Conservation (phyloP, 2,329 filamentous ascomycete genomes). For the Decorospora gaudefroyi region DNA sequence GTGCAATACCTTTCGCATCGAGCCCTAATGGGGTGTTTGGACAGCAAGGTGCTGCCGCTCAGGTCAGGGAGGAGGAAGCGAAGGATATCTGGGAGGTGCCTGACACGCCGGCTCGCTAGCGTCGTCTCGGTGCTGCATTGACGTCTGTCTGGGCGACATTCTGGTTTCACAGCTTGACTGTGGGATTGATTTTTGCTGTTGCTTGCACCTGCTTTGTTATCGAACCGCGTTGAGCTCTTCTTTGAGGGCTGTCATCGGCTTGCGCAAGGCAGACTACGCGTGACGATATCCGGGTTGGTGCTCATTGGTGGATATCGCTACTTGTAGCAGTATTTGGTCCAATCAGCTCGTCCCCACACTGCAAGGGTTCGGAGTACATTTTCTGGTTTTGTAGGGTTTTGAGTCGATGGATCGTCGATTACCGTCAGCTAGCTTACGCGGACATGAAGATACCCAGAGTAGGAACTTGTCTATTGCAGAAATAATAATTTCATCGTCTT, state of each 20-base stretch:
- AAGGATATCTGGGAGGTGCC: constrained; percentile 54
- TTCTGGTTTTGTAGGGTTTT: constrained; percentile 2
- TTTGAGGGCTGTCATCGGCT: constrained; percentile 3
- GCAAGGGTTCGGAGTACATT: constrained; percentile 1
- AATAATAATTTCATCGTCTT: too few relatives aligned
- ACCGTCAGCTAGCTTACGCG: background rate
- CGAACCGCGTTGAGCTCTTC: background rate
- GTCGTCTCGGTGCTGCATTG: too few relatives aligned
- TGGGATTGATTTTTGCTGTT: background rate
- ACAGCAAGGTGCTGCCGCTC: constrained; percentile 4
- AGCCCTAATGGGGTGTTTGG: constrained; percentile 17
- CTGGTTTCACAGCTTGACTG: background rate
- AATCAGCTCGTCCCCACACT: constrained; percentile 12
- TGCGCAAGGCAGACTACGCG: constrained; percentile 1
- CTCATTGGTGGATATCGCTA: constrained; percentile 5
- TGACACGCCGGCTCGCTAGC: constrained; percentile 48
- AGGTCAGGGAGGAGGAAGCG: constrained; percentile 11
- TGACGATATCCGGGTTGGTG: constrained; percentile 5
- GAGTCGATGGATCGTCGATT: background rate
- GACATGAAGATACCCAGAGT: constrained; percentile 9
- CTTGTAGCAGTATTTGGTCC: background rate
- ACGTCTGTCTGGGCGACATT: background rate
- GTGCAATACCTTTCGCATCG: constrained; percentile 44
- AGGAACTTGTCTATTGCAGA: background rate
- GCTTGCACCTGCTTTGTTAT: background rate